Evolutionary conservation across 441 rosid species (phyloP), one percentile per base, ranked within the genome.

Genomic region (Erysimum cheiri): DNA sequence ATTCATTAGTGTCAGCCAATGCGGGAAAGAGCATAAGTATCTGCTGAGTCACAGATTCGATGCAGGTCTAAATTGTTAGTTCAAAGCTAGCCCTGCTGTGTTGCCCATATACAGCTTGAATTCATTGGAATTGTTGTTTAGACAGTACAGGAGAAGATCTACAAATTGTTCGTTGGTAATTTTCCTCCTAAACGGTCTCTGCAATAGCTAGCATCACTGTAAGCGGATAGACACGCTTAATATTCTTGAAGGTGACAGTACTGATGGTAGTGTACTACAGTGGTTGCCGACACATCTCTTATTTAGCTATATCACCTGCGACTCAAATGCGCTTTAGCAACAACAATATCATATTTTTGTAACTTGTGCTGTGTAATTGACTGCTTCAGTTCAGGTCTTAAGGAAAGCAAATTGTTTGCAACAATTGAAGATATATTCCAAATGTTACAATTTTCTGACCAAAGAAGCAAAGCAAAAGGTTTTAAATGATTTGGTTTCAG

Each of bases 201-300:
- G 33, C 14, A 8, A 43, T 24, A 24, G 49, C 53, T 53, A 22
- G 24, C 24, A 1, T 48, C 50, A 22, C n/a, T 39, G 32, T 39
- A 50, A 40, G 39, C 53, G 8, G 37, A 19, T 37, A 22, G 15
- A 40, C 22, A 9, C 6, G 10, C 13, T 13, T 9, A 13, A 6
- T 48, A 22, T 40, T 71, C 32, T 53, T 43, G 69, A 61, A 10
- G 35, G 43, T 50, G 52, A 50, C 33, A 40, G 55, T 70, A 52
- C 39, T 22, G 36, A 33, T 71, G 36, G 57, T 14, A 7, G 47
- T 49, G 8, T 49, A 46, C 32, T 19, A n/a, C 17, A 41, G 33
- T 33, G 32, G 57, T 33, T 19, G 9, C 56, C 3, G 31, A 53
- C 47, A 32, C 12, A 43, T 35, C 50, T 69, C 59, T 48, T 35